phyloP scores from a whole-genome alignment of 2,329 filamentous ascomycete species.

The Thyridium curvatum region DNA sequence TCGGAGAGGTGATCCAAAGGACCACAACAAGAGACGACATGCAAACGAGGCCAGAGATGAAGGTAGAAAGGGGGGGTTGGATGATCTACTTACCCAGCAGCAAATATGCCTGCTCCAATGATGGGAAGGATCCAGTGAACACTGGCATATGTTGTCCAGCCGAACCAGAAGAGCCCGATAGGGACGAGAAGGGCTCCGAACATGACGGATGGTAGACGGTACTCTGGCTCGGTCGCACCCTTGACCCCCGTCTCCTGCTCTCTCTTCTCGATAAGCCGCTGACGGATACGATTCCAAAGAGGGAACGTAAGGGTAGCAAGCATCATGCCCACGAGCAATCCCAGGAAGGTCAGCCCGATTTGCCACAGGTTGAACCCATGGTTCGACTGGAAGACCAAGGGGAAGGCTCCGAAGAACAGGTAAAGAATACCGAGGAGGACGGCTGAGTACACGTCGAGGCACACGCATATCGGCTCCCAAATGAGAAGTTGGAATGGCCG shows the following conservation, averaged over 20 bases:
- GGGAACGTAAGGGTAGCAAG: slow-evolving; percentile 56
- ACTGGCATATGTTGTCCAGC: slow-evolving; percentile 70
- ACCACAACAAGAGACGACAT: too few relatives aligned
- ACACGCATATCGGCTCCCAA: slow-evolving; percentile 79
- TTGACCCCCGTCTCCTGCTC: slow-evolving; percentile 41
- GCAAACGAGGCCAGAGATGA: not conserved
- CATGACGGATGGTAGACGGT: slow-evolving; percentile 71
- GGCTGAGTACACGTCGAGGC: slow-evolving; percentile 75
- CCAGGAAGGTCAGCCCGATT: slow-evolving; percentile 71
- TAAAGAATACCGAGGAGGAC: slow-evolving; percentile 85
- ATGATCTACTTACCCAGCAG: slow-evolving; percentile 51
- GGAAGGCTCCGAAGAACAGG: slow-evolving; percentile 85
- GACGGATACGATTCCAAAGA: slow-evolving; percentile 58
- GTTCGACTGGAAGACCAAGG: slow-evolving; percentile 67
- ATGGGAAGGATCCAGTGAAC: slow-evolving; percentile 75
- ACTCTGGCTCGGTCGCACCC: slow-evolving; percentile 74
- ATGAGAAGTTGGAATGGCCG: slow-evolving; percentile 75
- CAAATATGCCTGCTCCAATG: slow-evolving; percentile 67
- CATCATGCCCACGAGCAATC: slow-evolving; percentile 63
- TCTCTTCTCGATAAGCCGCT: slow-evolving; percentile 47
- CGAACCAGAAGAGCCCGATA: slow-evolving; percentile 80
- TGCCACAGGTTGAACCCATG: slow-evolving; percentile 77
- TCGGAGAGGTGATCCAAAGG: too few relatives aligned
- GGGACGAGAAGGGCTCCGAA: slow-evolving; percentile 72
- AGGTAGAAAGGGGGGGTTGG: slow-evolving; percentile 1